Base-by-base conservation (phyloP, 345 rosid species). In the Eutrema heterophyllum region DNA sequence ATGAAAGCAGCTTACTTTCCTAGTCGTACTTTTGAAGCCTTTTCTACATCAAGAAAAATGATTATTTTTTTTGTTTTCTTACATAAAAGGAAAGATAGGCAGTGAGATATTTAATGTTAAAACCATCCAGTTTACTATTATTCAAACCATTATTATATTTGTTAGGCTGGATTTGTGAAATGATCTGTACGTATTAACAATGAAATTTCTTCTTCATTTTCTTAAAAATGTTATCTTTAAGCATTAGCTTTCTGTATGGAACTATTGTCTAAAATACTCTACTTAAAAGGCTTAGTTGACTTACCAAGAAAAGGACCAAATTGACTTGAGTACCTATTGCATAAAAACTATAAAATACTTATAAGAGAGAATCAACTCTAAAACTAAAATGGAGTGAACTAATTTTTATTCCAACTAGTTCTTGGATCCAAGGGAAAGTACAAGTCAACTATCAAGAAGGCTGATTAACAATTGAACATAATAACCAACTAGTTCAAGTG, bases 311-410 rank as follows among this genome's bases (percentile, higher is more conserved):
- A 64, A 51, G 4, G 18, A 73, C 21, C 32, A 64, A 36, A 15
- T 10, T 67, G 78, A 74, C 67, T 67, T 2, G 35, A 74, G 27
- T 74, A 64, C 70, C n/a, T 55, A 24, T 74, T 66, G 72, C 30
- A 67, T 58, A 29, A 45, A 44, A 54, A 29, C 24, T 53, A 64
- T 55, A 3, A 15, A 15, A 30, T n/a, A 33, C 18, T 24, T 57
- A 2, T 15, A n/a, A 18, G 7, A 32, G 56, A 68, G 7, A 59
- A 68, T 21, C 46, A 35, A 44, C 53, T 1, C 24, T 21, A 21
- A 51, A 51, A 39, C 5, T 14, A 5, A 40, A 51, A 26, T 52
- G 50, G 39, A 60, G 32, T 27, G 43, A 43, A 35, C 29, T 16
- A 9, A 35, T 15, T 62, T 53, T 51, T 21, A 69, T 68, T 10